Conservation (phyloP, 768 basidiomycete genomes). For the Auriscalpium orientale region DNA sequence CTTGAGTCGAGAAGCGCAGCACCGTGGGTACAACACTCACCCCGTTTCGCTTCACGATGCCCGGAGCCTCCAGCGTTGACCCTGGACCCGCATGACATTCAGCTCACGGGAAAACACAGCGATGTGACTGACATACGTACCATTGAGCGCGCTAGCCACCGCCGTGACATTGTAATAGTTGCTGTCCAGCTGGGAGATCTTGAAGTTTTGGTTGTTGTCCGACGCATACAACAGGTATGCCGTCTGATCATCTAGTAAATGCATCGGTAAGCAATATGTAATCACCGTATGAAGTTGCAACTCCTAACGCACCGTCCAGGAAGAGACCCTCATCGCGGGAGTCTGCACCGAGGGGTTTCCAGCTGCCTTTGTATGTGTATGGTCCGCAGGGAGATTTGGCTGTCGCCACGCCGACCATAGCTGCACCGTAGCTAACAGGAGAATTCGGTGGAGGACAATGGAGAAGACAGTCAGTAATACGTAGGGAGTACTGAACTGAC, state of each 20-base stretch:
- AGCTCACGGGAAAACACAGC: neutral
- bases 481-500: slow-evolving; percentile 1
- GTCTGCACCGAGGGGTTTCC: slow-evolving; percentile 48
- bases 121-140: slow-evolving; percentile 20
- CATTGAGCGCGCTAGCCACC: slow-evolving; percentile 36
- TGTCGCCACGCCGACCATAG: slow-evolving; percentile 54
- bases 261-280: neutral
- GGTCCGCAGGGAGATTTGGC: slow-evolving; percentile 54
- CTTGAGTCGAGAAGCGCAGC: no score
- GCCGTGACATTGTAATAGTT: slow-evolving; percentile 51
- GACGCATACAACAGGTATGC: slow-evolving; percentile 58
- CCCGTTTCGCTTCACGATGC: slow-evolving; percentile 50
- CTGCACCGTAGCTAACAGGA: slow-evolving; percentile 49
- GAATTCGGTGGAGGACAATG: neutral
- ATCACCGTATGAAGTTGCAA: neutral
- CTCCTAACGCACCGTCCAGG: slow-evolving; percentile 37
- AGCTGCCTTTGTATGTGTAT: slow-evolving; percentile 48
- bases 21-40: slow-evolving; percentile 20
- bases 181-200: slow-evolving; percentile 48
- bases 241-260: slow-evolving; percentile 26
- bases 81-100: slow-evolving; percentile 21
- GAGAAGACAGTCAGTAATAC: neutral
- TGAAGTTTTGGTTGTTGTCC: slow-evolving; percentile 65
- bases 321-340: slow-evolving; percentile 55
- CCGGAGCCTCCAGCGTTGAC: slow-evolving; percentile 53